Evolutionary conservation across 208 protist genomes (phyloP), one percentile per base, ranked within the genome.

Genomic region (Wallacemonas sp.): DNA sequence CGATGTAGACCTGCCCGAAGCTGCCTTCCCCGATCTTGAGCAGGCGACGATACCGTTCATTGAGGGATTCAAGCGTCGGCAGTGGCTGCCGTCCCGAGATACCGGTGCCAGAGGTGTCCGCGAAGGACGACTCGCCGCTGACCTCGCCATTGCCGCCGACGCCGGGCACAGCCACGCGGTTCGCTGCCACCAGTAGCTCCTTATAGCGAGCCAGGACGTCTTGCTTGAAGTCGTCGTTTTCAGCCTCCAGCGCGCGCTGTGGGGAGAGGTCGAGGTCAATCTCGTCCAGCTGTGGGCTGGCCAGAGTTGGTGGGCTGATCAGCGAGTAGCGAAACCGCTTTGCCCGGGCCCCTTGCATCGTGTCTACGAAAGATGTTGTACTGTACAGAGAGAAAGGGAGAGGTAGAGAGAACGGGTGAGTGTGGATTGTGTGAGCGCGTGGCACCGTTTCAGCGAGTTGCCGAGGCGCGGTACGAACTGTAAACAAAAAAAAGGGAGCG

Each of bases 1-100:
- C 76, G 73, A 96, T 83, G 65, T 80, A 91, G 8, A 96, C 90
- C 48, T 93, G 81, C 0, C 90, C 90, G 72, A 94, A 96, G 49
- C 76, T 92, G 43, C 90, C 90, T 52, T 93, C 87, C 19, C 90
- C 90, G 24, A 96, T 82, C 58, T 93, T 96, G 48, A 90, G 47
- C 24, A 92, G 64, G 11, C 81, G 67, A 26, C 74, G 76, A 63
- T 90, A 96, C 11, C 90, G 79, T 11, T 58, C 54, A 23, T 81
- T 75, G 0, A 94, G 72, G 0, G 54, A 58, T 5, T 75, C 60
- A 19, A 70, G 14, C 1, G 61, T 64, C 0, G 72, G 72, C 49
- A 65, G 38, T 5, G 38, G 36, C 38, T 6, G 33, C 8, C 56
- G 56, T 26, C n/a, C n/a, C 11, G 29, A 5, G 14, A 21, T 24